Evolutionary conservation across 2,329 filamentous ascomycete genomes (phyloP).

Genomic region (Venturiaceae sp.): DNA sequence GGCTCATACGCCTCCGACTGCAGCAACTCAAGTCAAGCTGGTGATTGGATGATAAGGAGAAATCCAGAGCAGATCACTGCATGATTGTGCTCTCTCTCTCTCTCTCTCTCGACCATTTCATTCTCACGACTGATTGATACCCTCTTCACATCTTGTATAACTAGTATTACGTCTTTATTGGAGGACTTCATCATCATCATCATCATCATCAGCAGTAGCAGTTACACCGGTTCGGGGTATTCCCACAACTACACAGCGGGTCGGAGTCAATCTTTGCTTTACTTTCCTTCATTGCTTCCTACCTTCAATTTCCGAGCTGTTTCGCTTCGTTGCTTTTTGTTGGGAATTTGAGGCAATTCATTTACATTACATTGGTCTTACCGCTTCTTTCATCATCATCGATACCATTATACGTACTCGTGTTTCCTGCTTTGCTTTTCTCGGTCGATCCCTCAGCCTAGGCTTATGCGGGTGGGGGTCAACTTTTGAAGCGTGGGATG

Average conservation of each 20-base stretch:
- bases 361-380: neutral
- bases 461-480: neutral
- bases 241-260: neutral
- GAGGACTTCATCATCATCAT: neutral
- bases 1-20: conserved; percentile 13
- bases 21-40: neutral
- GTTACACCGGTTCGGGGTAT: neutral
- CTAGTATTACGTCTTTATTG: neutral
- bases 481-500: neutral
- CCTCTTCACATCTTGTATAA: neutral
- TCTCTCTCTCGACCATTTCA: neutral
- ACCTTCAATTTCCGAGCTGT: neutral
- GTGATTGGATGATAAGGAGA: neutral
- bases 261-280: neutral
- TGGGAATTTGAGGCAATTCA: neutral
- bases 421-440: neutral
- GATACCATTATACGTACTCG: neutral
- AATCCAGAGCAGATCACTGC: neutral
- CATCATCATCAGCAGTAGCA: no score
- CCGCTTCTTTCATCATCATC: neutral
- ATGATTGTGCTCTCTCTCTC: neutral
- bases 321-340: neutral
- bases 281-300: neutral
- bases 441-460: neutral
- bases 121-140: neutral